Percentiles rank a stretch among this genome's conserved stretches.
Evolutionary conservation across 208 protist genomes (phyloP).

Genomic region (Trypanosoma platydactyli): DNA sequence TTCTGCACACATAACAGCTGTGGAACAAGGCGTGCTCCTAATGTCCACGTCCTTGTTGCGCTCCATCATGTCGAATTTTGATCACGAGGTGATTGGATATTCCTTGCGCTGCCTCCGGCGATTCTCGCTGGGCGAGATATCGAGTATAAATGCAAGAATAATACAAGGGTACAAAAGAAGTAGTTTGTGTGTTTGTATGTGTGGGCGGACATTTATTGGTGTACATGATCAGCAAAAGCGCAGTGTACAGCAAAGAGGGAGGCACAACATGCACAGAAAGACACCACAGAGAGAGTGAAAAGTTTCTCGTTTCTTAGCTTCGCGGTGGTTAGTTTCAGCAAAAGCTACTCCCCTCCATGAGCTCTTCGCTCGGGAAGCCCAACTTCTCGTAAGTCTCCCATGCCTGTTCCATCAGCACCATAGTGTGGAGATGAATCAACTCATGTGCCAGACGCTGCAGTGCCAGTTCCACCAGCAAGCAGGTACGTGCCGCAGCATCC

Average conservation of each 20-base stretch:
- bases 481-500: slow-evolving; percentile 3
- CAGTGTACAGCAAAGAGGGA: background rate
- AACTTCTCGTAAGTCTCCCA: slow-evolving; percentile 26
- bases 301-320: background rate
- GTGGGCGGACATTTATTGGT: no score
- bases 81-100: no score
- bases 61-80: no score
- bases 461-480: slow-evolving; percentile 30
- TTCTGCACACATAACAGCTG: no score
- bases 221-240: background rate
- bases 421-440: slow-evolving; percentile 32
- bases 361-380: slow-evolving; percentile 20
- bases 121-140: no score
- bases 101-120: no score
- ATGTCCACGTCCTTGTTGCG: no score
- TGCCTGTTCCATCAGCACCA: slow-evolving; percentile 30
- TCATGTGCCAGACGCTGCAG: slow-evolving; percentile 36
- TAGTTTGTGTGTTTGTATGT: background rate
- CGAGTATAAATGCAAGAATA: no score
- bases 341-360: slow-evolving; percentile 28
- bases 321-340: slow-evolving; percentile 13
- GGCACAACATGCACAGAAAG: background rate
- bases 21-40: no score
- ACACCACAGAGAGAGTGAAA: background rate
- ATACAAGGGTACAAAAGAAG: background rate